Evolutionary conservation across 352 stramenopile species (phyloP).

Genomic region (Pythium catenulatum): DNA sequence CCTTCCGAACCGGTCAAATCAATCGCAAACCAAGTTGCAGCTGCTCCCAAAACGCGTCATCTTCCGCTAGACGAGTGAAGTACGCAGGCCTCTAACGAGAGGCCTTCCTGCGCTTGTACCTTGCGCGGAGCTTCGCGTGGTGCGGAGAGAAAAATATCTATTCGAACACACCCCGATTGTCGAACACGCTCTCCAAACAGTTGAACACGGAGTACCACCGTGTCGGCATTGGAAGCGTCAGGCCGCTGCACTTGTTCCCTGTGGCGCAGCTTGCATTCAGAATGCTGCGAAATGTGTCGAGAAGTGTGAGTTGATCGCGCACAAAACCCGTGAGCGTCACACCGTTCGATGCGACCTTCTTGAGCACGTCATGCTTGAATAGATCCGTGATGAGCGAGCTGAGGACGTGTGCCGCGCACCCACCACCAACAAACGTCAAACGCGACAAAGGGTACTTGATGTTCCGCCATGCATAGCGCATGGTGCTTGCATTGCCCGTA

Average conservation of each 20-base stretch:
- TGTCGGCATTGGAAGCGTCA: not conserved
- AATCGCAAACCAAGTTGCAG: not conserved
- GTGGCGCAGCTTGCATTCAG: not conserved
- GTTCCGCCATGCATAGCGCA: not conserved
- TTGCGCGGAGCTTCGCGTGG: not conserved
- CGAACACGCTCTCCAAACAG: not conserved
- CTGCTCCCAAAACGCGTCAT: not conserved
- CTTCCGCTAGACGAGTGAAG: not conserved
- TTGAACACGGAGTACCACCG: conserved; percentile 13
- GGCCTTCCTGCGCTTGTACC: not conserved
- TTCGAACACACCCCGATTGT: no score
- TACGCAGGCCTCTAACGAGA: not conserved
- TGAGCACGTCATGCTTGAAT: not conserved
- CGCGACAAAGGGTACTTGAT: no score
- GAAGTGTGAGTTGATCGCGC: conserved; percentile 3
- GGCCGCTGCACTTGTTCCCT: not conserved
- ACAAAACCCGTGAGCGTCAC: not conserved
- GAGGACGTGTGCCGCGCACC: conserved; percentile 17
- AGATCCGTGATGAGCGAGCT: conserved; percentile 29
- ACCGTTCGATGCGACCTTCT: not conserved
- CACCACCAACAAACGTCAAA: not conserved
- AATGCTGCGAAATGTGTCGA: not conserved
- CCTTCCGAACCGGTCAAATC: not conserved
- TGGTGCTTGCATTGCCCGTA: conserved; percentile 31
- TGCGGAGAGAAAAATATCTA: not conserved